Evolutionary conservation across 345 rosid species (phyloP).

Genomic region (Syzygium aromaticum): DNA sequence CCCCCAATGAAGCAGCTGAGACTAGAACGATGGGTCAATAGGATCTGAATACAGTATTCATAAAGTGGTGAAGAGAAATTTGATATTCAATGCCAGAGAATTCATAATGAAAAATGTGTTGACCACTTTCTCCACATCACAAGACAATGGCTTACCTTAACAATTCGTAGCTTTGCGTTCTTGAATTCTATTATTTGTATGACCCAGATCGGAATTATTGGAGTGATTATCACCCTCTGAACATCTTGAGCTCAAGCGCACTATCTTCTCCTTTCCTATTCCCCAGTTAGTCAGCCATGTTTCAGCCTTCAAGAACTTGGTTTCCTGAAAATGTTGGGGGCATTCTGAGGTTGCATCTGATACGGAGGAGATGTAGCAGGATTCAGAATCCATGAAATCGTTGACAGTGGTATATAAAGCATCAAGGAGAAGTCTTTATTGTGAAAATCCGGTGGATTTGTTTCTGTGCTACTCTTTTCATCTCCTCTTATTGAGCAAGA

Average conservation of each 20-base stretch:
- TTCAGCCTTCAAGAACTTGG: background rate
- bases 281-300: background rate
- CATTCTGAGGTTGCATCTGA: background rate
- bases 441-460: background rate
- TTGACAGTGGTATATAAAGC: background rate
- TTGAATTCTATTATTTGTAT: background rate
- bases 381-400: background rate
- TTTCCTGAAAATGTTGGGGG: background rate
- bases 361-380: background rate
- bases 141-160: background rate
- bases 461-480: background rate
- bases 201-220: background rate
- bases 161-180: background rate
- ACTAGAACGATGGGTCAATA: conserved; percentile 64
- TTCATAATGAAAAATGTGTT: background rate
- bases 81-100: background rate
- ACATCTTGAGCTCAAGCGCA: background rate
- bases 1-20: conserved; percentile 87
- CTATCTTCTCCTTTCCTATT: background rate
- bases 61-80: background rate
- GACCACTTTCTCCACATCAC: background rate
- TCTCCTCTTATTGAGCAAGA: background rate
- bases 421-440: background rate
- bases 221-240: background rate
- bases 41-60: conserved; percentile 7